Conservation (phyloP, 2,329 filamentous ascomycete genomes). For the Clarireedia hainanense region DNA sequence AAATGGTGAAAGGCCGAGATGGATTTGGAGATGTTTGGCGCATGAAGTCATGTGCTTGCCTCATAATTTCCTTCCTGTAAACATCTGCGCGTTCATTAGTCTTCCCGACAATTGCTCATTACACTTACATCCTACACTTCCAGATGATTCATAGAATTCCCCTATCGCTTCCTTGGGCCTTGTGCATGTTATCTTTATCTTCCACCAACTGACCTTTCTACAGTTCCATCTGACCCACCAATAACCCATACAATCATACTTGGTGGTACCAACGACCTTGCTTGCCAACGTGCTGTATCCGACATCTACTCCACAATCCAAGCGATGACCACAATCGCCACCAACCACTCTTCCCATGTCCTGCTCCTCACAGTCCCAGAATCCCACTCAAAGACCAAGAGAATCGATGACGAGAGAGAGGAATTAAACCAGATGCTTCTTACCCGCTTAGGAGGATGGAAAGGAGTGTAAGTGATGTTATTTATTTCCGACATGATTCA, state of each 20-base stretch:
- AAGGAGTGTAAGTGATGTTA: conserved; percentile 13
- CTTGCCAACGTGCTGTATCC: conserved; percentile 30
- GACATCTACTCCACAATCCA: conserved; percentile 42
- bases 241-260: conserved; percentile 49
- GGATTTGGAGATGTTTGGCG: not conserved
- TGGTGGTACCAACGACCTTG: conserved; percentile 58
- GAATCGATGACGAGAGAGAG: conserved; percentile 33
- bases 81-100: no score
- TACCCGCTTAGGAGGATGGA: conserved; percentile 1
- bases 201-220: conserved; percentile 31
- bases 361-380: conserved; percentile 57
- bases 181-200: conserved; percentile 15
- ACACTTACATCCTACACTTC: no score
- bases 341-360: conserved; percentile 43
- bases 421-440: conserved; percentile 38
- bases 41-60: not conserved
- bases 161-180: not conserved
- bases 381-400: conserved; percentile 23
- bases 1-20: not conserved
- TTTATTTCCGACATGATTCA: not conserved
- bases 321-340: conserved; percentile 39
- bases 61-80: no score
- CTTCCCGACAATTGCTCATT: no score
- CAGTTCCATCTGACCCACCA: not conserved
- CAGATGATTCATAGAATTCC: not conserved